Conservation (phyloP, 129 eudicot species). For the Flaveria linearis region DNA sequence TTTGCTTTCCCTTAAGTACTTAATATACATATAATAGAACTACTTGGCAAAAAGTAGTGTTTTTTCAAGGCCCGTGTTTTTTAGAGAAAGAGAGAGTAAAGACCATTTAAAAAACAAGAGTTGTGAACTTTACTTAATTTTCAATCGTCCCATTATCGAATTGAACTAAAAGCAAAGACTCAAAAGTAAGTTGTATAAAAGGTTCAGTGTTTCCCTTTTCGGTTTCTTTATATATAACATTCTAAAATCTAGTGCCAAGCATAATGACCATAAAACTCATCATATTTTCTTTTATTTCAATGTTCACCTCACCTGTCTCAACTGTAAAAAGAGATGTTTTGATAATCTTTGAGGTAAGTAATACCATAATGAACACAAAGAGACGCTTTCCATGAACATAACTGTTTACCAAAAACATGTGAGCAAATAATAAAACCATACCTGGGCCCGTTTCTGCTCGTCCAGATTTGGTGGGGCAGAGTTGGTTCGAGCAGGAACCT, state of each 20-base stretch:
- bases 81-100: not conserved
- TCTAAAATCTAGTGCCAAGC: not conserved
- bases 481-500: conserved; percentile 90
- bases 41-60: not conserved
- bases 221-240: not conserved
- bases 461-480: conserved; percentile 91
- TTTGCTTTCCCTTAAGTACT: not conserved
- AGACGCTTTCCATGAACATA: no score
- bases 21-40: not conserved
- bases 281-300: not conserved
- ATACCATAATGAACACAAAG: not conserved
- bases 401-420: no score
- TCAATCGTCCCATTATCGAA: not conserved
- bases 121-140: not conserved
- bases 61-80: not conserved
- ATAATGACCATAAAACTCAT: not conserved
- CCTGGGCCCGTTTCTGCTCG: conserved; percentile 92
- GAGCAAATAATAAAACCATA: conserved; percentile 27
- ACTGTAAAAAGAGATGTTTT: not conserved
- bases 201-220: not conserved
- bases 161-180: conserved; percentile 1
- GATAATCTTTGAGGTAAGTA: not conserved
- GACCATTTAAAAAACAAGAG: not conserved
- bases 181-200: not conserved
- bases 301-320: not conserved